A percentile compares a stretch with the other conserved stretches of the same genome.
phyloP scores from a whole-genome alignment of 176 grass and related monocot species.

The Melocanna baccifera region DNA sequence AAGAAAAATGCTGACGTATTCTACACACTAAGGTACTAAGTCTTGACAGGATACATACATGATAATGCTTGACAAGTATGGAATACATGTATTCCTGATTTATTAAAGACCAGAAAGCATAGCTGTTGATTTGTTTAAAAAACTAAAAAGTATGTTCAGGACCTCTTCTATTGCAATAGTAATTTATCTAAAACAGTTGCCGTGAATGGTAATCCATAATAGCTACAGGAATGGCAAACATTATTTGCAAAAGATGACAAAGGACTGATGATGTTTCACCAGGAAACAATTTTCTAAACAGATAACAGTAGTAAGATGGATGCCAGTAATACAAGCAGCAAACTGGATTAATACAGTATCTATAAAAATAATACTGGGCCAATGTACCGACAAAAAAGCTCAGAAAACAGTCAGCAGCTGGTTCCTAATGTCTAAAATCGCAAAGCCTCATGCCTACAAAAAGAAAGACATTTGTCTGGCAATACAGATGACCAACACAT shows the following conservation, averaged over 20 bases:
- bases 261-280: background rate
- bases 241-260: background rate
- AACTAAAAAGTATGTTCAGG: background rate
- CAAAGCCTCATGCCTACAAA: background rate
- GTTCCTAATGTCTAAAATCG: background rate
- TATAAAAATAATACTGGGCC: background rate
- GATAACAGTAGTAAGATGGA: background rate
- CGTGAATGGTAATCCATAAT: background rate
- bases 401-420: constrained; percentile 2
- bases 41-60: background rate
- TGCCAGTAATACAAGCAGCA: background rate
- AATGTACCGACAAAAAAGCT: background rate
- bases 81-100: background rate
- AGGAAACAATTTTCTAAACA: constrained; percentile 22
- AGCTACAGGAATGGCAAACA: background rate
- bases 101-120: background rate
- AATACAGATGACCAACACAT: constrained; percentile 9
- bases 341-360: constrained; percentile 17
- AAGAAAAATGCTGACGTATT: constrained; percentile 1
- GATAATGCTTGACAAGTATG: background rate
- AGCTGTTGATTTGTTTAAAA: background rate
- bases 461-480: background rate
- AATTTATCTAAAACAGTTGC: constrained; percentile 1
- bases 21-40: background rate
- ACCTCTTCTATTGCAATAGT: background rate